phyloP scores from a whole-genome alignment of 1,284 basidiomycete species.

The Leccinum fuscescens region DNA sequence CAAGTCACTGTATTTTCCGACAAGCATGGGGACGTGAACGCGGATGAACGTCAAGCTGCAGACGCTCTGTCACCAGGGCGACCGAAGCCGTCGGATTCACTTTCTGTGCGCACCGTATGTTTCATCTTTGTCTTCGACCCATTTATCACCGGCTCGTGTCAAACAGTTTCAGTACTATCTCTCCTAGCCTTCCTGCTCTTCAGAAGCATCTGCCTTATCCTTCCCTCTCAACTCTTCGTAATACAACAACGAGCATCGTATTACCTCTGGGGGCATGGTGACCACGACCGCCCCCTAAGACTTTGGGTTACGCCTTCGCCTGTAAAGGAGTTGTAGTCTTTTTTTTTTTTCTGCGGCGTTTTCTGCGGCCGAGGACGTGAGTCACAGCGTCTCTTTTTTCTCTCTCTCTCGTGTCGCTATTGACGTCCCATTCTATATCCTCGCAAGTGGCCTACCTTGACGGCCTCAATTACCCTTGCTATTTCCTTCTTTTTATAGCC shows the following conservation, averaged over 20 bases:
- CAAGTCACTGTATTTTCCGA: no score
- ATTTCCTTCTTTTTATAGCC: neutral
- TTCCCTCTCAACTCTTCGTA: conserved; percentile 29
- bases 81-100: conserved; percentile 31
- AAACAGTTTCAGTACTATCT: conserved; percentile 28
- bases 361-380: conserved; percentile 12
- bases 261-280: conserved; percentile 34
- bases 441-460: neutral
- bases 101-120: conserved; percentile 40
- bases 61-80: no score
- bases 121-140: neutral
- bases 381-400: neutral
- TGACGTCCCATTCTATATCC: neutral
- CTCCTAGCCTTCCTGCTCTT: conserved; percentile 30
- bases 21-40: no score
- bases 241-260: conserved; percentile 33
- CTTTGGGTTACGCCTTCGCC: conserved; percentile 26
- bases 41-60: no score
- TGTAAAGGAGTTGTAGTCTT: neutral
- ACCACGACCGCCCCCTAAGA: conserved; percentile 25
- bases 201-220: conserved; percentile 28
- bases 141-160: neutral
- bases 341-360: neutral
- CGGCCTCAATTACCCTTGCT: neutral
- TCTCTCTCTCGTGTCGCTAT: no score